phyloP scores from a whole-genome alignment of 768 basidiomycete species.

The Leccinum boreale region DNA sequence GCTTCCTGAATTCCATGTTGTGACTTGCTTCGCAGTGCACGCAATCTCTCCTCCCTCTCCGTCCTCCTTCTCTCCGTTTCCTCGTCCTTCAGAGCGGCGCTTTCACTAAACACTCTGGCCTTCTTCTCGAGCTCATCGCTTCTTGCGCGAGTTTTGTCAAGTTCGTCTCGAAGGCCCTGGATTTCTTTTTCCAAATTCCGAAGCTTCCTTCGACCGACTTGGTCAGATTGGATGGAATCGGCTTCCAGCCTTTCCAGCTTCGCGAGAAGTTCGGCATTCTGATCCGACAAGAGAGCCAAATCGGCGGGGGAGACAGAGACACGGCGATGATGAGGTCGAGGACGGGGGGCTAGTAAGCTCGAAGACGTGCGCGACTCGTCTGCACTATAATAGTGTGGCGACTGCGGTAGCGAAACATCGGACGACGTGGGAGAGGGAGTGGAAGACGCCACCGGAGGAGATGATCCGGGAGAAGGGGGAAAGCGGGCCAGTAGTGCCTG shows the following conservation, averaged over 20 bases:
- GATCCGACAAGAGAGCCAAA: constrained; percentile 69
- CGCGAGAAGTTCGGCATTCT: constrained; percentile 75
- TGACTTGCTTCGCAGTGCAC: constrained; percentile 45
- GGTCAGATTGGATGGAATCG: constrained; percentile 65
- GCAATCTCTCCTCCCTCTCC: constrained; percentile 50
- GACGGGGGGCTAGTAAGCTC: constrained; percentile 19
- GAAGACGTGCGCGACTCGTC: constrained; percentile 26
- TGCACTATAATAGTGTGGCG: constrained; percentile 31
- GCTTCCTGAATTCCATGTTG: constrained; percentile 29
- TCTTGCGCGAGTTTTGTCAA: constrained; percentile 70
- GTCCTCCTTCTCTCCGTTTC: constrained; percentile 28
- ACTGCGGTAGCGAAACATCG: constrained; percentile 29
- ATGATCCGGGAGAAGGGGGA: constrained; percentile 42
- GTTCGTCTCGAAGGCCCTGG: constrained; percentile 63
- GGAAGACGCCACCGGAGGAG: constrained; percentile 28
- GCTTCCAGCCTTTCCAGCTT: constrained; percentile 75
- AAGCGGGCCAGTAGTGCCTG: constrained; percentile 66
- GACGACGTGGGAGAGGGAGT: constrained; percentile 25
- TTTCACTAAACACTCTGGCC: constrained; percentile 41
- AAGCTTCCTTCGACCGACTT: constrained; percentile 63
- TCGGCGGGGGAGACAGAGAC: constrained; percentile 68
- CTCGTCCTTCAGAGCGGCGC: constrained; percentile 25
- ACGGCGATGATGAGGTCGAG: constrained; percentile 32
- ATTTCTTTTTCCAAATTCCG: constrained; percentile 80
- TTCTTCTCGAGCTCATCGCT: constrained; percentile 72